Evolutionary conservation across 129 eudicot genomes (phyloP).

Genomic region (Logfia minima): DNA sequence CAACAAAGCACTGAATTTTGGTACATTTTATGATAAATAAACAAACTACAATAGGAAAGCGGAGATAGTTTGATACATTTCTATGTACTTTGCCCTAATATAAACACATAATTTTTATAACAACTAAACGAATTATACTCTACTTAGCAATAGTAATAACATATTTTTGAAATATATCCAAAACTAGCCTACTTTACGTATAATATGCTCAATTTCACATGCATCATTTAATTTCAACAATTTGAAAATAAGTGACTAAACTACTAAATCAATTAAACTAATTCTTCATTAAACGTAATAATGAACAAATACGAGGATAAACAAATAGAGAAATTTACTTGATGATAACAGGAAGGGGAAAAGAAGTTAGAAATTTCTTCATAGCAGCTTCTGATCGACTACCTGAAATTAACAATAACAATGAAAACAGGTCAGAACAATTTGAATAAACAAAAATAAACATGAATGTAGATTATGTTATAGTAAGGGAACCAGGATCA

Average conservation of each 20-base stretch:
- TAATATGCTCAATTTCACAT: background rate
- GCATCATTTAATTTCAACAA: constrained; percentile 11
- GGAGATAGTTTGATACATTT: no score
- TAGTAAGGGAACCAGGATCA: constrained; percentile 56
- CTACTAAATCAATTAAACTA: background rate
- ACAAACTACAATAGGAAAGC: no score
- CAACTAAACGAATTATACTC: background rate
- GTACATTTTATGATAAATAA: no score
- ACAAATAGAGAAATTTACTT: constrained; percentile 32
- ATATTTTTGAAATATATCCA: background rate
- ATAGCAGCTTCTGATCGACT: constrained; percentile 65
- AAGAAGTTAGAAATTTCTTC: constrained; percentile 70
- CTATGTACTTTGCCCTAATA: background rate
- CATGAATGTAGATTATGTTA: background rate
- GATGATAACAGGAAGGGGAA: constrained; percentile 78
- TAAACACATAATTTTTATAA: background rate
- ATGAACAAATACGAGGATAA: background rate
- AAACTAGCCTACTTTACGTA: constrained; percentile 14
- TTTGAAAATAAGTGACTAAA: background rate
- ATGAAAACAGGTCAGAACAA: background rate
- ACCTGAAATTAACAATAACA: constrained; percentile 41
- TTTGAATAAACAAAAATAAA: background rate
- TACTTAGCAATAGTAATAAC: background rate
- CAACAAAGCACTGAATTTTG: background rate
- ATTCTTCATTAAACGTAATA: background rate